Conservation (phyloP, 2,329 filamentous ascomycete species). For the Aspergillus quadricinctus region DNA sequence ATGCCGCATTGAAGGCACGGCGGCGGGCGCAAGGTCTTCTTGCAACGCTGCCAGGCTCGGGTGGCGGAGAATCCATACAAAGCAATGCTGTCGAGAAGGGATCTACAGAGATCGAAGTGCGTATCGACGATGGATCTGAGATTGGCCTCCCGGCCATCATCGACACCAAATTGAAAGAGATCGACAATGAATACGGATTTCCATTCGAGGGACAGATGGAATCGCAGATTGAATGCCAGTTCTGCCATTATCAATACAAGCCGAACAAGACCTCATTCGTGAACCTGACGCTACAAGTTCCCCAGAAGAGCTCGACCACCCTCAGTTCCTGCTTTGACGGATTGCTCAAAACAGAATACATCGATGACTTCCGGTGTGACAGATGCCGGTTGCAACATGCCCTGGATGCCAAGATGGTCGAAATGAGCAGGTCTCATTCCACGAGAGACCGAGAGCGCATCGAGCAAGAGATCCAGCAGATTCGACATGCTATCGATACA, state of each 20-base stretch:
- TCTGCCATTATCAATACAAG: conserved; percentile 84
- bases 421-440: conserved; percentile 54
- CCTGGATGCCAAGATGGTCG: conserved; percentile 57
- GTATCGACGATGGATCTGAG: conserved; percentile 32
- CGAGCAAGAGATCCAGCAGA: conserved; percentile 57
- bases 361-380: conserved; percentile 96
- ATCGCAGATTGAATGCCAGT: conserved; percentile 91
- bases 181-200: conserved; percentile 56
- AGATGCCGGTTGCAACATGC: conserved; percentile 85
- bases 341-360: conserved; percentile 90
- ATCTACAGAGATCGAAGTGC: conserved; percentile 29
- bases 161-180: conserved; percentile 34
- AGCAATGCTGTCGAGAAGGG: conserved; percentile 16
- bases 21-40: conserved; percentile 30
- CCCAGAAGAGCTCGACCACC: conserved; percentile 73
- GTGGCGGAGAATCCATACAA: conserved; percentile 3
- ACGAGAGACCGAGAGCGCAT: conserved; percentile 50
- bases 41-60: conserved; percentile 17
- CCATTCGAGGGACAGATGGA: conserved; percentile 89
- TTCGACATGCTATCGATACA: conserved; percentile 66
- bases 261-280: conserved; percentile 82
- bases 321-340: conserved; percentile 88
- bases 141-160: conserved; percentile 33
- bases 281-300: conserved; percentile 86
- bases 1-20: conserved; percentile 74